Base-by-base conservation (phyloP, 495 filamentous ascomycete species). In the Podospora pseudocomata region DNA sequence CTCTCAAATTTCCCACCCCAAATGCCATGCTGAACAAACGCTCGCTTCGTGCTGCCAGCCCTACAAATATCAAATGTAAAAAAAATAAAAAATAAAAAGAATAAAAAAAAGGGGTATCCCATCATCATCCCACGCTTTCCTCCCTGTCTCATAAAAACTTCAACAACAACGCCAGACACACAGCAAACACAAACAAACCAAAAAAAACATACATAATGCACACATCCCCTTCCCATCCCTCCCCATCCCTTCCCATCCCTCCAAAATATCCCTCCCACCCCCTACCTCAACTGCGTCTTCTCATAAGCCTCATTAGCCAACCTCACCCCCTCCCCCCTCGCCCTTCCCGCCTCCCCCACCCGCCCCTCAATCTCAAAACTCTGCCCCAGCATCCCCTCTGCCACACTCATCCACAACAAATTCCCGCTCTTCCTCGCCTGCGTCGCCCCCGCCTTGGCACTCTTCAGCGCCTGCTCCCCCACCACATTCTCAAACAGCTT, bases 381-480 rank as follows among this genome's bases (percentile, higher is more conserved):
- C 70, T 90, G 86, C 0, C 87, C 88, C 20, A 95, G 83, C 86
- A 95, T 90, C 5, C 90, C 90, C 68, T 91, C 89, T 0, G 90
- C 91, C 26, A 95, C 92, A 72, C 89, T 93, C 74, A 84, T 89
- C 95, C 95, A 99, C 23, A 99, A 77, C 2, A 83, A 80, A 76
- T 94, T 92, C 28, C 88, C 86, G 61, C 88, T 88, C 74, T 88
- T 90, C 73, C 86, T 87, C 4, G 93, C 92, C 82, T 94, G 88
- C 16, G 84, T 86, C 64, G 87, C 82, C 32, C 87, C 91, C 0
- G 93, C 93, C 57, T 86, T 84, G 0, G 91, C 91, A 69, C 90
- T 91, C 81, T 97, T 97, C 70, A 96, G 88, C 2, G 94, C 91
- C 79, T 98, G 94, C 66, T 93, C 92, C 49, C 92, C 92, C 2